These are phyloP conservation scores for Dendrobium nobile DNA, from an alignment of 106 monocot species.

Conservation along the genomic window DNA sequence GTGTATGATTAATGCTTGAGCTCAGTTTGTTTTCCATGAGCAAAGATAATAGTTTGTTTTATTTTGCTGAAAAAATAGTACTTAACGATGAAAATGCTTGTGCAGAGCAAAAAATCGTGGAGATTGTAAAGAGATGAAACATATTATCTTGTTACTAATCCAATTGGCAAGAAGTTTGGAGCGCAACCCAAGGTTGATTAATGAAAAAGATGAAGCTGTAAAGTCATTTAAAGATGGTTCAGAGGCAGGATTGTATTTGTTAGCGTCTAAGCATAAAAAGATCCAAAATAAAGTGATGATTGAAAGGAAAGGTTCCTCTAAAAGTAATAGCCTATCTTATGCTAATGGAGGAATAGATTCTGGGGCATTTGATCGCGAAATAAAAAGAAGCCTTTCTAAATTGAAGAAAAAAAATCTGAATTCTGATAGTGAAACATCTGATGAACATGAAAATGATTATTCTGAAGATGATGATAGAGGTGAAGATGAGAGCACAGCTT, in stretches of 20 bases:
- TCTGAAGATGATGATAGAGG: slow-evolving; percentile 54
- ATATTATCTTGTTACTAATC: slow-evolving; percentile 58
- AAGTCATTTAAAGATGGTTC: slow-evolving; percentile 37
- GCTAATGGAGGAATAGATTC: slow-evolving; percentile 50
- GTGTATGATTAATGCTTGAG: not conserved
- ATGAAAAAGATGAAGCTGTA: slow-evolving; percentile 30
- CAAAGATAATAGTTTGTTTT: not conserved
- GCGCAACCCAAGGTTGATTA: slow-evolving; percentile 40
- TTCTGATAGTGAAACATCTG: slow-evolving; percentile 90
- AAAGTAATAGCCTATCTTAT: slow-evolving; percentile 19
- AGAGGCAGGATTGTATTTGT: slow-evolving; percentile 32
- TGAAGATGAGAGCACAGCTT: slow-evolving; percentile 57
- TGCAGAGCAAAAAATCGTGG: slow-evolving; percentile 53
- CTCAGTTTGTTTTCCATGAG: not conserved
- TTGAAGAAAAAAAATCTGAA: slow-evolving; percentile 53
- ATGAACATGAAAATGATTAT: slow-evolving; percentile 52
- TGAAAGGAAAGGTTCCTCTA: slow-evolving; percentile 44
- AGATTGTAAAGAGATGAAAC: slow-evolving; percentile 60
- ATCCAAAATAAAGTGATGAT: slow-evolving; percentile 33
- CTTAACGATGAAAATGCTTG: not conserved
- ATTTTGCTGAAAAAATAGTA: not conserved
- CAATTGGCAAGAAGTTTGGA: slow-evolving; percentile 66
- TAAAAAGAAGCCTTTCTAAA: slow-evolving; percentile 74
- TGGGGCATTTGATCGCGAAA: slow-evolving; percentile 53
- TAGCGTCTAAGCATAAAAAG: slow-evolving; percentile 50